Base-by-base conservation (phyloP, 345 rosid species). In the Euclidium syriacum region DNA sequence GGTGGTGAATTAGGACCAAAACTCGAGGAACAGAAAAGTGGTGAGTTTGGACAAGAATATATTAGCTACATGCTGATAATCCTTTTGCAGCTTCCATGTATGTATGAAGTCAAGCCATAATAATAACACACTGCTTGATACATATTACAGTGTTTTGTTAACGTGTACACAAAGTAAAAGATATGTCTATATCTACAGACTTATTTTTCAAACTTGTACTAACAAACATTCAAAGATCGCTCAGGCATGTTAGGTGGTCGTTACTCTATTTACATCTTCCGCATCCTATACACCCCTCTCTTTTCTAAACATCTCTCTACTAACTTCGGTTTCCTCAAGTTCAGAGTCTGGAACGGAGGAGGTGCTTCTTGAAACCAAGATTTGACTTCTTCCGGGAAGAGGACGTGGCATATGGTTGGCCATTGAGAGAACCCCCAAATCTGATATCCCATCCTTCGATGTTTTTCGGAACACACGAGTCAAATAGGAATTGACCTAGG, bases 381-480 rank as follows among this genome's bases (percentile, higher is more conserved):
- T 72, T 82, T 4, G 84, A 83, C 17, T 17, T 65, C 76, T 61
- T 72, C 53, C 50, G 80, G 64, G 82, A 79, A 6, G 70, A 72
- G 19, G 84, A 79, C 59, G 90, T 81, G 8, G 80, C 84, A 41
- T 77, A 75, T 1, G 88, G 95, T 64, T 84, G 91, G 30, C 90
- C 87, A 10, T 89, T 89, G 15, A 80, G 48, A 47, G 83, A 80
- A 39, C 95, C 82, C 1, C 79, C 73, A 35, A 94, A 84, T 71
- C 91, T 90, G 35, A 90, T 76, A 82, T 94, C 99, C 99, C 99
- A 90, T 0, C 97, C 99, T 76, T 94, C 99, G 7, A 94, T 81
- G 18, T 87, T 90, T 82, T 78, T 94, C 10, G 99, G 99, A 39
- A 94, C 82, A 24, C 96, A 87, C 1, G 79, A 83, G 73, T 94